Base-by-base conservation (phyloP, 768 basidiomycete genomes). In the Tulasnella sp. region DNA sequence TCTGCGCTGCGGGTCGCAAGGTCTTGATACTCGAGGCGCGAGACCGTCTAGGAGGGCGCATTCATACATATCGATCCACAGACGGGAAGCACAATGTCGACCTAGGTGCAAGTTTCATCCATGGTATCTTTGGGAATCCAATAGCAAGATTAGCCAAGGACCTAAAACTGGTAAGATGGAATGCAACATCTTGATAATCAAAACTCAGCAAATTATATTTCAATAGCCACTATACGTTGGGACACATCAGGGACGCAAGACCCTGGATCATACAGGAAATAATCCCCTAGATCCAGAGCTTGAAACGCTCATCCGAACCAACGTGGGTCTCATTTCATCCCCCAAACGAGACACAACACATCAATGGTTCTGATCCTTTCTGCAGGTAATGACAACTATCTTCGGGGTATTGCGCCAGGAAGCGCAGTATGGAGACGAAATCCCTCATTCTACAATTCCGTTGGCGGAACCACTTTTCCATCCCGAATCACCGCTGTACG, bases 11-110 rank as follows among this genome's bases (percentile, higher is more conserved):
- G 16, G 55, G 55, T 10, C 42, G 29, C n/a, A 47, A 31, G 10
- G 55, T 56, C 6, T 20, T 56, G 28, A 16, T 56, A 13, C 50
- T 56, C 45, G 55, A 56, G 32, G 55, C 55, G 4, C n/a, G 55
- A 29, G 52, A 56, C 25, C 24, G 55, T 3, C 39, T 56, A 10
- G 55, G 55, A 4, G 55, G 55, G 27, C 27, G 55, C 39, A 42
- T 56, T 4, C 35, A 48, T 19, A 56, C 49, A 3, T 33, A 40
- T 16, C 20, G 42, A 3, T 44, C 44, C 3, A 40, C 41, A 32
- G 51, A 53, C 13, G 45, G 43, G 12, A 45, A 32, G 16, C n/a
- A n/a, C n/a, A 42, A 24, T 29, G 43, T 31, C 9, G 55, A 56
- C 39, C 29, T 41, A 16, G 55, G 55, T 3, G 55, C 55, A 16